Evolutionary conservation across 106 monocot genomes (phyloP), one percentile per base, ranked within the genome.

Genomic region (Apostasia ramifera): DNA sequence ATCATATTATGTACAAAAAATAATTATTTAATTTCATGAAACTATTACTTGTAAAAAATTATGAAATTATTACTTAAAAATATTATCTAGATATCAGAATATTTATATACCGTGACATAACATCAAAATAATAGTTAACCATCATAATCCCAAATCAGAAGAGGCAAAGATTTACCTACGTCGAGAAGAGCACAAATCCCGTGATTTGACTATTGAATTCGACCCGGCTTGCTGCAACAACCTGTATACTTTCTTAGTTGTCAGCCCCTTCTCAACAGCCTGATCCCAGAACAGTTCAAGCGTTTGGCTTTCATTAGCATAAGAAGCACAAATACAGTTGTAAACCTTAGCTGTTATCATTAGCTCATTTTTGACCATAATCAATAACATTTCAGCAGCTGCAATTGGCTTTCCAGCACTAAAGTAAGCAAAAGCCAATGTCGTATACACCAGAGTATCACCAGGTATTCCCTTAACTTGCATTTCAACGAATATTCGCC

Each of bases 371-470:
- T 73, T 76, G 38, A 52, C 79, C 98, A 98, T 98, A 13, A 81
- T 85, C 79, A 81, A 68, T 44, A 98, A 67, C 45, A 83, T 76
- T 47, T 83, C 81, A 15, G 69, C 73, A 66, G 87, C 81, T 63
- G 69, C 70, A 66, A 63, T 74, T 39, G 64, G 64, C 45, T 87
- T 93, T 63, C 87, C 90, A 10, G 77, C 69, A 57, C 70, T 79
- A 39, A 93, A 73, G 73, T 85, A 93, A 55, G 85, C 85, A 78
- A 67, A 84, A 48, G 87, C 86, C 69, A 98, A 74, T 67, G 62
- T 80, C 6, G 71, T 14, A 47, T 83, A 86, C 43, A 87, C 77
- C 52, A 98, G 75, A 66, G 70, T 61, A 63, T 98, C 98, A 47
- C 66, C 83, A 5, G 63, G 40, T 43, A 93, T 65, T 44, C 81